Percentiles rank a stretch among this genome's conserved stretches.
Evolutionary conservation across 371 early-diverging fungal genomes (phyloP).

Genomic region (Catenaria anguillulae): DNA sequence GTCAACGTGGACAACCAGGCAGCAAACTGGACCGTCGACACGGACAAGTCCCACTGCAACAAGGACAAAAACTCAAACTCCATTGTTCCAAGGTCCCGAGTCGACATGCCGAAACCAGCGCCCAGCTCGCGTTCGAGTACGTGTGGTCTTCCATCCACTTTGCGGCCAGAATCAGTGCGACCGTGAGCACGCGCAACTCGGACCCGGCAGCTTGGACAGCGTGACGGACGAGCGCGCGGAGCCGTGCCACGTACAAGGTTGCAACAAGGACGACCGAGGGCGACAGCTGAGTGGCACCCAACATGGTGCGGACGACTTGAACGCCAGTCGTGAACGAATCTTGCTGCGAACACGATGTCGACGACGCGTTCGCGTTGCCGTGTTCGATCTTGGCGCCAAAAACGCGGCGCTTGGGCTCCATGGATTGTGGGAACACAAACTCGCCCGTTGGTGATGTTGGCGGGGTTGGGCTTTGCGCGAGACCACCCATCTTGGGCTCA

Average conservation of each 20-base stretch:
- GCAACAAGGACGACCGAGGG: not conserved
- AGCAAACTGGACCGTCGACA: not conserved
- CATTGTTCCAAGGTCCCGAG: not conserved
- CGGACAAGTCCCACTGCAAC: not conserved
- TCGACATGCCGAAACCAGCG: not conserved
- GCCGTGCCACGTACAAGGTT: not conserved
- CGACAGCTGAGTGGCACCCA: not conserved
- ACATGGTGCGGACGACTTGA: not conserved
- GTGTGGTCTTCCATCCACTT: slow-evolving; percentile 3
- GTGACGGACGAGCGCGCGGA: not conserved
- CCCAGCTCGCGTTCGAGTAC: not conserved
- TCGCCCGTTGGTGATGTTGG: too few species aligned
- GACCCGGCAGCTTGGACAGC: not conserved
- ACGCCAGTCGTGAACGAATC: not conserved
- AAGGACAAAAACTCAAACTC: not conserved
- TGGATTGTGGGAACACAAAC: too few species aligned
- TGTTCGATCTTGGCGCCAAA: too few species aligned
- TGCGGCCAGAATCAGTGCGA: slow-evolving; percentile 1
- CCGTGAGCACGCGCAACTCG: slow-evolving; percentile 5
- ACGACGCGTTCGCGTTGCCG: too few species aligned
- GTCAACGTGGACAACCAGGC: not conserved
- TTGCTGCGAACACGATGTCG: too few species aligned
- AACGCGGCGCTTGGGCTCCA: too few species aligned
- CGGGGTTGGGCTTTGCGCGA: too few species aligned
- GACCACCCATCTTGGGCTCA: too few species aligned